These are phyloP conservation scores for Podospora sp. DNA, from an alignment of 495 filamentous ascomycete species.

Conservation along the genomic window DNA sequence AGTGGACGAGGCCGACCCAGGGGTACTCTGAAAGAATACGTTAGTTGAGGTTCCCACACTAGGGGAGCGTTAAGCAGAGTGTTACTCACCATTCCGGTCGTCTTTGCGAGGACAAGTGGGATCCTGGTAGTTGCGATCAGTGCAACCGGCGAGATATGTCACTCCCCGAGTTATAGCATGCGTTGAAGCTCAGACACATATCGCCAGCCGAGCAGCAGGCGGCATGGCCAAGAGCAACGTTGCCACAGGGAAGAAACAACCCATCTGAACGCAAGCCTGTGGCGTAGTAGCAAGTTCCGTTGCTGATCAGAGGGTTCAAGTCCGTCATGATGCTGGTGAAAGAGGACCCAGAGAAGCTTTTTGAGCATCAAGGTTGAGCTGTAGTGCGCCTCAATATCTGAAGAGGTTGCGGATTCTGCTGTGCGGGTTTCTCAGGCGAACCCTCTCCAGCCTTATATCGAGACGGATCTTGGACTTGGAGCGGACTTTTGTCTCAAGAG, in stretches of 20 bases:
- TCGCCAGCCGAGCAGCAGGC: conserved; percentile 44
- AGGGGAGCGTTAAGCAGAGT: too few species aligned
- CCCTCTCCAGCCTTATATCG: too few species aligned
- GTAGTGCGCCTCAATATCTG: too few species aligned
- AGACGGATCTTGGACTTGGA: too few species aligned
- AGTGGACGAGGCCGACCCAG: neutral
- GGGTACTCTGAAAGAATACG: neutral
- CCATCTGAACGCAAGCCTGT: neutral
- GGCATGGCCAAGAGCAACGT: conserved; percentile 33
- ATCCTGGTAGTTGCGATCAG: conserved; percentile 27
- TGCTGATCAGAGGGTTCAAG: conserved; percentile 32
- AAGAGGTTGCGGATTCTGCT: too few species aligned
- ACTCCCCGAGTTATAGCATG: conserved; percentile 33
- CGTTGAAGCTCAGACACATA: conserved; percentile 33
- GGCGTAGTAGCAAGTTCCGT: conserved; percentile 42
- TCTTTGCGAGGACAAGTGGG: conserved; percentile 27
- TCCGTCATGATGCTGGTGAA: neutral
- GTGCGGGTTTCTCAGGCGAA: too few species aligned
- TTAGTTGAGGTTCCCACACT: too few species aligned
- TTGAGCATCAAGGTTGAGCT: too few species aligned
- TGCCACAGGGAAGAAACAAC: conserved; percentile 43
- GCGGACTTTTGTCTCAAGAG: too few species aligned
- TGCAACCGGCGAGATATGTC: conserved; percentile 43
- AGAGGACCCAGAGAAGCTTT: too few species aligned
- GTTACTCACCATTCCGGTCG: conserved; percentile 9